Conservation (phyloP, 139 green algal genomes). For the Tetradesmus lagerheimii region DNA sequence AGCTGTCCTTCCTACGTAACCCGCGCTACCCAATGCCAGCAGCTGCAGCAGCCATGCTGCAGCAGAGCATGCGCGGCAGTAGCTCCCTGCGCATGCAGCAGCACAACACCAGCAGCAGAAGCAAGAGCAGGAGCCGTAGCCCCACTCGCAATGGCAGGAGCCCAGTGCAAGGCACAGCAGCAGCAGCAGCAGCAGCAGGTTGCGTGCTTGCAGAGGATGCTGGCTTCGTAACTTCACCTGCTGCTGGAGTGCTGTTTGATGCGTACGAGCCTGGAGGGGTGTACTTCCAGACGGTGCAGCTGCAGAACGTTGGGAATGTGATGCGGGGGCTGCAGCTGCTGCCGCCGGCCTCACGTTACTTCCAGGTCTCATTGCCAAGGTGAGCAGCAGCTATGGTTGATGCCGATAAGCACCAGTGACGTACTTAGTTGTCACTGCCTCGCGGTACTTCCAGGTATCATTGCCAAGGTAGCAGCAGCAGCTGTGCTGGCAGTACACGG, state of each 20-base stretch:
- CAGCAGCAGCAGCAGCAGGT: background rate
- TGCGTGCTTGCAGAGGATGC: background rate
- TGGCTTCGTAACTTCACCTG: slow-evolving; percentile 58
- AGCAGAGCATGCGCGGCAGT: background rate
- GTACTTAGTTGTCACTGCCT: too few species aligned
- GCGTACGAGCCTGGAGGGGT: slow-evolving; percentile 52
- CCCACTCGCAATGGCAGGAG: background rate
- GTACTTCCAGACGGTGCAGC: slow-evolving; percentile 57
- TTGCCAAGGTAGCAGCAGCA: too few species aligned
- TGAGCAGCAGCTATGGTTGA: background rate
- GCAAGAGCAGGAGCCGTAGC: background rate
- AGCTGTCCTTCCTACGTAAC: slow-evolving; percentile 78
- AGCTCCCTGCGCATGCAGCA: background rate
- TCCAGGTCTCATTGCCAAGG: slow-evolving; percentile 67
- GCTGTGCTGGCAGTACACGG: too few species aligned
- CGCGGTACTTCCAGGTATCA: too few species aligned
- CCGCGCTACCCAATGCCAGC: slow-evolving; percentile 65
- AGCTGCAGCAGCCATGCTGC: background rate
- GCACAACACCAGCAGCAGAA: background rate
- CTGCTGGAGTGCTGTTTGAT: slow-evolving; percentile 69
- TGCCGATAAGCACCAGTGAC: too few species aligned
- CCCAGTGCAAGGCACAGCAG: slow-evolving; percentile 20
- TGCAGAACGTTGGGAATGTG: slow-evolving; percentile 71
- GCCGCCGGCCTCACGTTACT: slow-evolving; percentile 72
- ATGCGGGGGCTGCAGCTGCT: slow-evolving; percentile 61